Evolutionary conservation across 805 yeast species (phyloP).

Genomic region (Wickerhamiella azyma): DNA sequence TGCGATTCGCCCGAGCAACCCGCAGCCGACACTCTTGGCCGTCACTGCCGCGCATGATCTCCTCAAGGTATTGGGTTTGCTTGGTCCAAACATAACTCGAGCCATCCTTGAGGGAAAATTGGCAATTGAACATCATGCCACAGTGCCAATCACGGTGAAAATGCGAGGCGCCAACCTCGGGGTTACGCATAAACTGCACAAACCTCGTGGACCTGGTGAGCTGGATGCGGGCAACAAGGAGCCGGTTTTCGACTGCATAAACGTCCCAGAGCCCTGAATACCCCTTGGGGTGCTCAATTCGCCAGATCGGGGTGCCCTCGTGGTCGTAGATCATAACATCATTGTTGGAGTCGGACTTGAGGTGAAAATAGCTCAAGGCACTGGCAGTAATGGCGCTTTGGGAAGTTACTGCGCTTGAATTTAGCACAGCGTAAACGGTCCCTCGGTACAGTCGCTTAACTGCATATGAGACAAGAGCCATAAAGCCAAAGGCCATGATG

Average conservation of each 20-base stretch:
- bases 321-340: slow-evolving; percentile 28
- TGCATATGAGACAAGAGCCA: neutral
- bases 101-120: slow-evolving; percentile 40
- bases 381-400: neutral
- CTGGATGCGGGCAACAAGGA: slow-evolving; percentile 38
- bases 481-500: neutral
- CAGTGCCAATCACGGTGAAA: slow-evolving; percentile 27
- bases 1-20: slow-evolving; percentile 40
- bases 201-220: slow-evolving; percentile 23
- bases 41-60: slow-evolving; percentile 40
- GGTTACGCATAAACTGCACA: slow-evolving; percentile 28
- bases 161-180: slow-evolving; percentile 30
- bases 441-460: neutral
- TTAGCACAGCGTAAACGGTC: neutral
- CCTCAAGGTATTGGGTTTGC: slow-evolving; percentile 38
- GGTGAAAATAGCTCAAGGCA: neutral
- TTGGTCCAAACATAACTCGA: slow-evolving; percentile 43
- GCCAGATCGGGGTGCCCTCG: slow-evolving; percentile 33
- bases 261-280: slow-evolving; percentile 41
- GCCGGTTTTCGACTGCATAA: slow-evolving; percentile 31
- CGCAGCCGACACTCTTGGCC: slow-evolving; percentile 40
- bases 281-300: slow-evolving; percentile 39
- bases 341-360: neutral
- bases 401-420: neutral
- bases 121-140: slow-evolving; percentile 20